Base-by-base conservation (phyloP, 2,329 filamentous ascomycete genomes). In the Juglanconis oblonga region DNA sequence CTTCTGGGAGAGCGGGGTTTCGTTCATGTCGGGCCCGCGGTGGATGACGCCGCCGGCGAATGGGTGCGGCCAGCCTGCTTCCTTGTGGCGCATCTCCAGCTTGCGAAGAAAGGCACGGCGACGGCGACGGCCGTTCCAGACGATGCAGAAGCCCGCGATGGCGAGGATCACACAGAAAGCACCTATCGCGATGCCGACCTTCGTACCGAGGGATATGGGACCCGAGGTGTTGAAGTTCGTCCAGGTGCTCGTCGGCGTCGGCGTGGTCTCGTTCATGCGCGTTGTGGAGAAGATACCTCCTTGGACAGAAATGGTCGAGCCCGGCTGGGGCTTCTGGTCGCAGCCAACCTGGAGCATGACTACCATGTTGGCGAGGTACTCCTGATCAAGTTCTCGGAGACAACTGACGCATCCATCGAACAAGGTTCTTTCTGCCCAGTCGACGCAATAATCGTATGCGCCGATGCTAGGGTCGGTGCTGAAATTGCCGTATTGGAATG, bases 101-200 rank as follows among this genome's bases (percentile, higher is more conserved):
- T 74, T 72, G 45, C 74, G 77, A 1, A 88, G 72, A 65, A 79
- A 84, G 0, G 79, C 76, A 24, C 79, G 77, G 54, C 85, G 77
- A 11, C 81, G 76, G 9, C 83, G 80, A 62, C 80, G 84, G 3
- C 86, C 86, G 42, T 78, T 79, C 69, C 80, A 80, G 17, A 88
- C 76, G 55, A 88, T 77, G 58, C 73, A 76, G 67, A 78, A 82
- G 9, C 85, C 85, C 8, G 74, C 64, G 1, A 81, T 11, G 7
- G 73, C 68, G 3, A 88, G 74, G 4, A 86, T 14, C 0, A 82
- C 55, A 6, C 78, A 74, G 0, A 87, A 64, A 0, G 75, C 79
- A 5, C 79, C 84, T 29, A 83, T 74, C 13, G 79, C 82, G 55
- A 88, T 82, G 63, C 84, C 86, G 0, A 86, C 83, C 57, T 85